Percentiles rank a stretch among this genome's conserved stretches.
These are phyloP conservation scores for Jaltomata sinuosa DNA, from an alignment of 257 asterid genomes.

Conservation along the genomic window DNA sequence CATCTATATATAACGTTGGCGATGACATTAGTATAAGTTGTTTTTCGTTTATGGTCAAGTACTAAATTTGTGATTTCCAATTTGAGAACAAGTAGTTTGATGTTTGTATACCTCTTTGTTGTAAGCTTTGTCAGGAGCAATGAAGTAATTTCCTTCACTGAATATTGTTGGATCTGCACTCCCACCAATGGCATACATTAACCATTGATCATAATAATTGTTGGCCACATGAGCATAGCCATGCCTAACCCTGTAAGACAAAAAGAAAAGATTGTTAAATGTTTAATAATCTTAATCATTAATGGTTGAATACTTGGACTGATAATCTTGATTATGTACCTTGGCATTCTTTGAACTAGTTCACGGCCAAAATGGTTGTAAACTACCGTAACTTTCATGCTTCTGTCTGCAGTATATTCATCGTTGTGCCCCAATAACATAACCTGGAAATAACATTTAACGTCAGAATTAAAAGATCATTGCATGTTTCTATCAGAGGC, in stretches of 20 bases:
- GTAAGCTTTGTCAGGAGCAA: not conserved
- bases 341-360: constrained; percentile 63
- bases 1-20: not conserved
- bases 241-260: constrained; percentile 38
- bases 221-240: constrained; percentile 51
- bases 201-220: constrained; percentile 8
- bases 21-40: not conserved
- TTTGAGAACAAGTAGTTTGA: not conserved
- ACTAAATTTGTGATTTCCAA: not conserved
- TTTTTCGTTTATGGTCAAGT: not conserved
- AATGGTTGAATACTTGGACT: not conserved
- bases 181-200: constrained; percentile 13
- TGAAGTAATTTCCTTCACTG: constrained; percentile 6
- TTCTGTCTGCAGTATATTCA: constrained; percentile 33
- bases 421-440: constrained; percentile 69
- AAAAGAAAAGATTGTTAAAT: not conserved
- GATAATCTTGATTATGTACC: constrained; percentile 17
- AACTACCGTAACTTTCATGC: constrained; percentile 57
- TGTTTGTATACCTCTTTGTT: not conserved
- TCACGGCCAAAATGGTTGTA: constrained; percentile 71
- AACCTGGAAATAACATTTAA: constrained; percentile 27
- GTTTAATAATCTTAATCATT: not conserved
- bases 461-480: not conserved
- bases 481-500: not conserved
- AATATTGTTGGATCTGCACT: constrained; percentile 10